phyloP scores from a whole-genome alignment of 352 stramenopile species.

The Pythium chondricola region DNA sequence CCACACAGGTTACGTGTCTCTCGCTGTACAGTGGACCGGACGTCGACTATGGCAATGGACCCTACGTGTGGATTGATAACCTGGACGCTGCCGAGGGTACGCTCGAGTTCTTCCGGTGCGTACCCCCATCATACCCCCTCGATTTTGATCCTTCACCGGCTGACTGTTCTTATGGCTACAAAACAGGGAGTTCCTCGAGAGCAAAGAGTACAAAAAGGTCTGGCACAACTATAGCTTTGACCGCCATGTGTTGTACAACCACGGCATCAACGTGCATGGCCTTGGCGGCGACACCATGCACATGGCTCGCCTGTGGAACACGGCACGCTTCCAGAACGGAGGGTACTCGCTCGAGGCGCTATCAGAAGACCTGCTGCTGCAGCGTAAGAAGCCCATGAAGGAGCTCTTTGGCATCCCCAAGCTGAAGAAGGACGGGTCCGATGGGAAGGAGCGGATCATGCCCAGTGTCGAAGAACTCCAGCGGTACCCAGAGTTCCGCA shows the following conservation, averaged over 20 bases:
- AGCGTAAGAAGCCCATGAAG: slow-evolving; percentile 96
- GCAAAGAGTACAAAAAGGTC: slow-evolving; percentile 87
- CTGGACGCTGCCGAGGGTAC: slow-evolving; percentile 88
- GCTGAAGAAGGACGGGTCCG: slow-evolving; percentile 93
- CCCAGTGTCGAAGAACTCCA: slow-evolving; percentile 80
- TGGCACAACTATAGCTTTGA: slow-evolving; percentile 99
- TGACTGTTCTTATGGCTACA: no score
- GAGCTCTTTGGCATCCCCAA: slow-evolving; percentile 95
- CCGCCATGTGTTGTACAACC: slow-evolving; percentile 97
- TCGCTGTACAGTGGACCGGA: slow-evolving; percentile 95
- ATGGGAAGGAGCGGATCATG: slow-evolving; percentile 81
- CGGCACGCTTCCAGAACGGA: slow-evolving; percentile 66
- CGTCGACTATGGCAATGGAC: slow-evolving; percentile 95
- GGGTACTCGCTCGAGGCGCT: slow-evolving; percentile 96
- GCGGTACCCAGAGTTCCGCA: slow-evolving; percentile 77
- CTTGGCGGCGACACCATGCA: slow-evolving; percentile 99
- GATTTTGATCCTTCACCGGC: no score
- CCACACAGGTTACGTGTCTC: slow-evolving; percentile 88
- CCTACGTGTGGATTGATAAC: slow-evolving; percentile 89
- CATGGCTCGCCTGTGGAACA: slow-evolving; percentile 95
- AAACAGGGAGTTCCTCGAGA: slow-evolving; percentile 94
- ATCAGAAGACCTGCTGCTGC: slow-evolving; percentile 76
- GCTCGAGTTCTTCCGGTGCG: slow-evolving; percentile 61
- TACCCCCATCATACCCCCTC: no score
- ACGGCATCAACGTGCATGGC: slow-evolving; percentile 89